Conservation (phyloP, 2,329 filamentous ascomycete genomes). For the Lomentospora prolificans region DNA sequence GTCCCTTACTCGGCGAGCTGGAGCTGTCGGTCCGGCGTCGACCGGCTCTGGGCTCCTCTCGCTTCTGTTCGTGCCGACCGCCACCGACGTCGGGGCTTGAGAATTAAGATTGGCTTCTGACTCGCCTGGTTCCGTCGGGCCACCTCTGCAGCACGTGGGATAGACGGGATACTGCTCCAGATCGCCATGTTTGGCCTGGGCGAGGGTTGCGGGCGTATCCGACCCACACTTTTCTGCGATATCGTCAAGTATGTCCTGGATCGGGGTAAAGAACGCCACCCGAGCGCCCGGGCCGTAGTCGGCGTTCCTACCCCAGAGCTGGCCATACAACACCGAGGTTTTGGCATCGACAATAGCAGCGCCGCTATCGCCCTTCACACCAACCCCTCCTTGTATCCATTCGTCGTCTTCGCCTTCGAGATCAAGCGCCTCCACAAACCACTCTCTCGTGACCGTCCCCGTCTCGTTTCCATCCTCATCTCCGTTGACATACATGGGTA, state of each 20-base stretch:
- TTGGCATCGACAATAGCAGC: slow-evolving; percentile 32
- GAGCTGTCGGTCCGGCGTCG: not conserved
- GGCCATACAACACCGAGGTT: slow-evolving; percentile 27
- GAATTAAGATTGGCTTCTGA: not conserved
- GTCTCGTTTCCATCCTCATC: slow-evolving; percentile 25
- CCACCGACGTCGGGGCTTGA: not conserved
- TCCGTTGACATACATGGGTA: slow-evolving; percentile 31
- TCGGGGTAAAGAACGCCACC: slow-evolving; percentile 32
- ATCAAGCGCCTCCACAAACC: slow-evolving; percentile 33
- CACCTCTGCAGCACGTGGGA: not conserved
- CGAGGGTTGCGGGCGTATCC: slow-evolving; percentile 27
- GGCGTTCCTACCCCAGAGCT: slow-evolving; percentile 33
- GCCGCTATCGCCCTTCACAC: slow-evolving; percentile 34
- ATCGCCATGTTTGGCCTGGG: slow-evolving; percentile 19
- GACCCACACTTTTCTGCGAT: slow-evolving; percentile 34
- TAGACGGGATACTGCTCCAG: not conserved
- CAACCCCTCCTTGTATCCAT: slow-evolving; percentile 36
- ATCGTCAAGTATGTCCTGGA: slow-evolving; percentile 33
- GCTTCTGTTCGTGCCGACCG: not conserved
- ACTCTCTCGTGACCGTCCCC: slow-evolving; percentile 31
- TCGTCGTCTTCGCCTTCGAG: slow-evolving; percentile 27
- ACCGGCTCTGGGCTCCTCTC: not conserved
- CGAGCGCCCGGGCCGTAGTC: slow-evolving; percentile 32
- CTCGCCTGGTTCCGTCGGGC: not conserved
- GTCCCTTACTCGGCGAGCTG: not conserved